Evolutionary conservation across 352 stramenopile species (phyloP), one percentile per base, ranked within the genome.

Genomic region (Phytophthora lateralis): DNA sequence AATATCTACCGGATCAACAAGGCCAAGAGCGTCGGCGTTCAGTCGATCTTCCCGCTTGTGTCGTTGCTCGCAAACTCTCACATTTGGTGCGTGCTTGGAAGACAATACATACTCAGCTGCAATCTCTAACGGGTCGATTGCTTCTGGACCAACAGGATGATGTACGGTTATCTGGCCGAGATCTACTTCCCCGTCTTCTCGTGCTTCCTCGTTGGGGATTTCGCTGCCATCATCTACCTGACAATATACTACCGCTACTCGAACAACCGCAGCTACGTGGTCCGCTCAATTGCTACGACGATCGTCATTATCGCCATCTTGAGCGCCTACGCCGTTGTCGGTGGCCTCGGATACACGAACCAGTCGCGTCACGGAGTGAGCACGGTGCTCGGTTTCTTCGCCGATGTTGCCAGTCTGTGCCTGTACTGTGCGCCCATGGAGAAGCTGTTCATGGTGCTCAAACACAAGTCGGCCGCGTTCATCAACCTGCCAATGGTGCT

Each of bases 401-500:
- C 56, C 10, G 56, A 74, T 38, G 48, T 75, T 27, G 66, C 61
- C 24, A 69, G 64, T 30, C 45, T 77, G 18, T 72, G 60, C 10
- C 34, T 74, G 50, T 80, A 82, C 18, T 73, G 66, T 14, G 81
- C 75, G 8, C 78, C 78, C 5, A 75, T 85, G 47, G 73, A 80
- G 45, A 73, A 77, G 18, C 49, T 85, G 34, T 69, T 64, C 30
- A 49, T 76, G 18, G 78, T 88, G 17, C 53, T 88, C 45, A 63
- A 69, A 24, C 69, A 71, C 39, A 81, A 78, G 42, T 71, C 69
- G 6, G 64, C 78, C 0, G 65, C 56, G 26, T 60, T 73, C 32
- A 73, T 88, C 32, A 80, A 79, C 26, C 62, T 85, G 8, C 62
- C 53, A 6, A 83, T 88, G 73, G 75, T 85, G 45, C 30, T 81